Evolutionary conservation across 202 grass and related monocot genomes (phyloP).

Genomic region (Alloteropsis angusta): DNA sequence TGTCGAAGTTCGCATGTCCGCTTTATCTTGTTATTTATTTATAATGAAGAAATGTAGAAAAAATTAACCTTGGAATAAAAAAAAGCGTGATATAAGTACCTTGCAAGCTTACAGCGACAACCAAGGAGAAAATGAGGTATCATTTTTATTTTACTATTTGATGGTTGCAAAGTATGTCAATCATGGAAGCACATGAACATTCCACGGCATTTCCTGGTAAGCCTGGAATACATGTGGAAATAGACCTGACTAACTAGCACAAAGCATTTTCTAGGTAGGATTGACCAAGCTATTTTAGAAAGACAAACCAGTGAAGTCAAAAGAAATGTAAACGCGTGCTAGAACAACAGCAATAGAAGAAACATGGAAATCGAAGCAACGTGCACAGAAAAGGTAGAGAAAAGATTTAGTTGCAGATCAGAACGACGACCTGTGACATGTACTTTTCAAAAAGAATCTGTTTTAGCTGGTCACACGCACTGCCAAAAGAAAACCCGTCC

Average conservation of each 20-base stretch:
- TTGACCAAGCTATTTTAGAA: not conserved
- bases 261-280: not conserved
- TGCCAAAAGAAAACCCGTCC: not conserved
- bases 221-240: not conserved
- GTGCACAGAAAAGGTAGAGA: constrained; percentile 1
- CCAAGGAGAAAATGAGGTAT: not conserved
- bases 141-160: not conserved
- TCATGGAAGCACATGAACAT: not conserved
- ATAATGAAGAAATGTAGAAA: not conserved
- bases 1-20: not conserved
- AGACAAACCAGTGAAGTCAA: not conserved
- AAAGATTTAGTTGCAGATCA: not conserved
- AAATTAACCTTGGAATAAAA: not conserved
- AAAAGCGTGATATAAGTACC: not conserved
- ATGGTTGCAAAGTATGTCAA: not conserved
- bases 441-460: not conserved
- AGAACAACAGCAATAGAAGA: not conserved
- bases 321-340: not conserved
- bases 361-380: not conserved
- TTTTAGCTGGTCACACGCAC: not conserved
- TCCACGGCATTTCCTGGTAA: not conserved
- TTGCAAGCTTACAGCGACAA: not conserved
- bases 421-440: not conserved
- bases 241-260: not conserved
- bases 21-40: not conserved